These are phyloP conservation scores for Rhodotorula graminis DNA, from an alignment of 768 basidiomycete genomes.

Conservation along the genomic window DNA sequence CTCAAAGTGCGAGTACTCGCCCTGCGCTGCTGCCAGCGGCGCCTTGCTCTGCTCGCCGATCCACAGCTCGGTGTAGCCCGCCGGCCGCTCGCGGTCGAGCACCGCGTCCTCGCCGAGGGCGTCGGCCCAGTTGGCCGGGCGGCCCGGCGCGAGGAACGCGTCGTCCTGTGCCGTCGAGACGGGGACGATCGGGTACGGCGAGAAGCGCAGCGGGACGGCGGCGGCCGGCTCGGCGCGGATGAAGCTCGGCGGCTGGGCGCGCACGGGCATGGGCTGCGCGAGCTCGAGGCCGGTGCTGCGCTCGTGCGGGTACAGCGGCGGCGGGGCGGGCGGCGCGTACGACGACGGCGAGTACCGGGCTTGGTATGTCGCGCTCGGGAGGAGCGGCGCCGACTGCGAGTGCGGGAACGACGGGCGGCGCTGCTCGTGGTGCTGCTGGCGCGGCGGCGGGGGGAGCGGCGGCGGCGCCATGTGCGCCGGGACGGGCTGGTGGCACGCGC, in stretches of 20 bases:
- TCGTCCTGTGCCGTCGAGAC: not conserved
- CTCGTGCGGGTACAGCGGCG: not conserved
- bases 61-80: slow-evolving; percentile 4
- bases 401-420: not conserved
- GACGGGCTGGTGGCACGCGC: not conserved
- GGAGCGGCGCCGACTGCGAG: not conserved
- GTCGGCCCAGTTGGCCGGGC: not conserved
- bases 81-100: not conserved
- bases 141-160: not conserved
- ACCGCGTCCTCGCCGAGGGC: not conserved
- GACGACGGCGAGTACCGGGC: not conserved
- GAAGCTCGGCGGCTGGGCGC: not conserved
- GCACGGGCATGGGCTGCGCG: not conserved
- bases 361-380: not conserved
- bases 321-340: not conserved
- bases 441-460: not conserved
- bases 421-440: not conserved
- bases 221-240: not conserved
- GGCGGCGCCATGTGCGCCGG: not conserved
- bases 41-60: not conserved
- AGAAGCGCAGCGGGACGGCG: not conserved
- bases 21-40: not conserved
- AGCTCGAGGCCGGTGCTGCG: not conserved
- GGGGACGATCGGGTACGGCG: not conserved
- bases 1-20: not conserved